A percentile compares a stretch with the other conserved stretches of the same genome.
Evolutionary conservation across 2,329 filamentous ascomycete species (phyloP).

Genomic region (Capronia coronata): DNA sequence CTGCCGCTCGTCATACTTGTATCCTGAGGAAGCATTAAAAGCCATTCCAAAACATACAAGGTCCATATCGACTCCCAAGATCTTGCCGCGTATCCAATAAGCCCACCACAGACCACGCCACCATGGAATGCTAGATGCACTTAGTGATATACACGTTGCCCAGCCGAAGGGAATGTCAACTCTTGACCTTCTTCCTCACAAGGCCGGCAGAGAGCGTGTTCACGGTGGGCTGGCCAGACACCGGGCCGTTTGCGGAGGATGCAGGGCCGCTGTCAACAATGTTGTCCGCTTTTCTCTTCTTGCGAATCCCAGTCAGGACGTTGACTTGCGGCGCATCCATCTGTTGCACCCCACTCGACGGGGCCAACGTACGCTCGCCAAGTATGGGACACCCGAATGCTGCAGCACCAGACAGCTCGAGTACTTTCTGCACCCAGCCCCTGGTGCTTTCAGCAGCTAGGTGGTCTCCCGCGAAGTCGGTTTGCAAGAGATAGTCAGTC

Average conservation of each 20-base stretch:
- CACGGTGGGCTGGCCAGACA: not conserved
- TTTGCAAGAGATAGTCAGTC: slow-evolving; percentile 25
- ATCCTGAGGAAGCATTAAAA: no score
- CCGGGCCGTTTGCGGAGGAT: not conserved
- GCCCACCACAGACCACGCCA: not conserved
- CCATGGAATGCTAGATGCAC: not conserved
- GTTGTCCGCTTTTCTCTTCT: slow-evolving; percentile 25
- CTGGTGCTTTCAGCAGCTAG: slow-evolving; percentile 21
- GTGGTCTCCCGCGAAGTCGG: slow-evolving; percentile 24
- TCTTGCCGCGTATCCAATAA: slow-evolving; percentile 8
- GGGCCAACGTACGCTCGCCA: slow-evolving; percentile 9
- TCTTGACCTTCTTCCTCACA: slow-evolving; percentile 26
- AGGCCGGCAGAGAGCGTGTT: slow-evolving; percentile 17
- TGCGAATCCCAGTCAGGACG: slow-evolving; percentile 23
- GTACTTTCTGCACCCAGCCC: slow-evolving; percentile 24
- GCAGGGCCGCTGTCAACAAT: not conserved
- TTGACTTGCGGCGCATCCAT: slow-evolving; percentile 13
- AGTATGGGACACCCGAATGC: slow-evolving; percentile 17
- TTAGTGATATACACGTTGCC: not conserved
- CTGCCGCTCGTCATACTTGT: slow-evolving; percentile 8
- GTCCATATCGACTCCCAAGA: not conserved
- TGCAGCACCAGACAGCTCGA: slow-evolving; percentile 15
- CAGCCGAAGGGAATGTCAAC: slow-evolving; percentile 2
- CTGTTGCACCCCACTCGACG: slow-evolving; percentile 1
- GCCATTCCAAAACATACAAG: not conserved